Evolutionary conservation across 306 rosid genomes (phyloP).

Genomic region (Fragaria vesca): DNA sequence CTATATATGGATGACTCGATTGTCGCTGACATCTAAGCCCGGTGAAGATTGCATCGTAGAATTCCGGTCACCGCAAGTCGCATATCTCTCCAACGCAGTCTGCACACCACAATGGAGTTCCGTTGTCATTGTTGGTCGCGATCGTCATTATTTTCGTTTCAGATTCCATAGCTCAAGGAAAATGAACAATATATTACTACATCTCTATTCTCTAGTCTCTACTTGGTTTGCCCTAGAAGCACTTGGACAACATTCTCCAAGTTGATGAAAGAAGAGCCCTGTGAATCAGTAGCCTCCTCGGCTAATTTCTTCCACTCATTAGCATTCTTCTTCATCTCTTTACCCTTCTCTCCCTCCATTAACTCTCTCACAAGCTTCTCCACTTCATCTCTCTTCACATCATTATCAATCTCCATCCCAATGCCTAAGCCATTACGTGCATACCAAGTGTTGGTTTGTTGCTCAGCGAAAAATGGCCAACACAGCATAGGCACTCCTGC

Average conservation of each 20-base stretch:
- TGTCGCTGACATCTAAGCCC: too few species aligned
- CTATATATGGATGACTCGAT: too few species aligned
- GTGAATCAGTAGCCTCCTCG: neutral
- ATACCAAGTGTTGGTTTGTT: neutral
- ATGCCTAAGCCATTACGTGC: neutral
- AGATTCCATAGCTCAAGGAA: too few species aligned
- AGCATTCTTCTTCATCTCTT: neutral
- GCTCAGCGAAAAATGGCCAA: neutral
- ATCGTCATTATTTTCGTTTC: too few species aligned
- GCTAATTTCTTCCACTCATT: neutral
- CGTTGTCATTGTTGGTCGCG: too few species aligned
- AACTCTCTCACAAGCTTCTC: neutral
- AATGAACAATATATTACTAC: too few species aligned
- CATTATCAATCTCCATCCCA: neutral
- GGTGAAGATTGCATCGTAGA: too few species aligned
- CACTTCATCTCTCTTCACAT: neutral
- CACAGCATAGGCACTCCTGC: constrained; percentile 6
- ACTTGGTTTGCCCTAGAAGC: neutral
- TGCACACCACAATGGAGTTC: too few species aligned
- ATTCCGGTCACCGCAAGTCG: too few species aligned
- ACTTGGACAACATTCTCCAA: neutral
- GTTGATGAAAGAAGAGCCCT: constrained; percentile 6
- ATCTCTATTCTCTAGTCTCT: too few species aligned
- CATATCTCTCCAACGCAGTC: too few species aligned
- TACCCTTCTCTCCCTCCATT: neutral